phyloP scores from a whole-genome alignment of 495 filamentous ascomycete genomes.

The Aspergillus mulundensis region DNA sequence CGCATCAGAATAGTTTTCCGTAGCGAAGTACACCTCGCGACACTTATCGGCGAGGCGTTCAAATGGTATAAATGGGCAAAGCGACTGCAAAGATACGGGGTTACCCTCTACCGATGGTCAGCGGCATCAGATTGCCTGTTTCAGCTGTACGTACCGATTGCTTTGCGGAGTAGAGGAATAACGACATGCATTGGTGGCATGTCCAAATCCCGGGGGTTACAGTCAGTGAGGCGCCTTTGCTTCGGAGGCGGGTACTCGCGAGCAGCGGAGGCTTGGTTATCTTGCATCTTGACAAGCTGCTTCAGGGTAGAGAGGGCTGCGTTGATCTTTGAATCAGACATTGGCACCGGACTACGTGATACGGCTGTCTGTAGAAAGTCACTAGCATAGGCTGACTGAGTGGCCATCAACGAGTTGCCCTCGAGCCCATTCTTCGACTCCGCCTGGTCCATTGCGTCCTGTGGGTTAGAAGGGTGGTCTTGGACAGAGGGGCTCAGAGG shows the following conservation, averaged over 20 bases:
- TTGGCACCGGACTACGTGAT: conserved; percentile 44
- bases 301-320: conserved; percentile 55
- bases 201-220: conserved; percentile 44
- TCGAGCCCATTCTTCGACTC: conserved; percentile 51
- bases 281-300: conserved; percentile 52
- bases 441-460: conserved; percentile 33
- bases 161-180: conserved; percentile 44
- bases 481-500: conserved; percentile 19
- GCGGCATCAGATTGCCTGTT: not conserved
- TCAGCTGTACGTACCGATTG: conserved; percentile 37
- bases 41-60: conserved; percentile 57
- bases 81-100: conserved; percentile 24
- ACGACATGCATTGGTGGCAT: conserved; percentile 54
- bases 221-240: conserved; percentile 38
- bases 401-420: conserved; percentile 55
- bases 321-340: conserved; percentile 49
- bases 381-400: conserved; percentile 61
- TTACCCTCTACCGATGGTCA: conserved; percentile 21
- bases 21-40: conserved; percentile 55
- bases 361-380: conserved; percentile 60
- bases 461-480: conserved; percentile 20
- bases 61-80: conserved; percentile 40
- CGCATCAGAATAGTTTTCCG: conserved; percentile 52
- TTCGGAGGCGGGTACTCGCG: conserved; percentile 42
- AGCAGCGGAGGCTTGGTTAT: conserved; percentile 27